Evolutionary conservation across 805 yeast species (phyloP), one percentile per base, ranked within the genome.

Genomic region (Ogataea neopini): DNA sequence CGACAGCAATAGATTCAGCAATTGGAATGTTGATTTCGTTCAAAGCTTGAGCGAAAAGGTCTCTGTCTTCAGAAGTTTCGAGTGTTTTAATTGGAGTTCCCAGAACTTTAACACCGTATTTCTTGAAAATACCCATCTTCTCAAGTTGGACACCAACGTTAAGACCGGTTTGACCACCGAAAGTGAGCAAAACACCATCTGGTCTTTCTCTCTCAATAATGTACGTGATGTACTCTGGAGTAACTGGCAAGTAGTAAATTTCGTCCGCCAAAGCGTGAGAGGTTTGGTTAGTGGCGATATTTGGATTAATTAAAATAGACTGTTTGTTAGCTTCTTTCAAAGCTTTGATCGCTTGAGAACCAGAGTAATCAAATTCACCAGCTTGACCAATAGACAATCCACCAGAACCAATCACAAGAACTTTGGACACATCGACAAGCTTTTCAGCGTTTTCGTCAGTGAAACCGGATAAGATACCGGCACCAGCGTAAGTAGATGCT

Each of bases 111-210:
- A 94, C 90, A 56, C 87, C 87, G 67, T 87, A 89, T 59, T 96
- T 79, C 56, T 86, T 89, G 62, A 95, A 85, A 49, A 89, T 88
- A 55, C 97, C 98, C 90, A 88, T 86, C 72, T 90, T 87, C 52
- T 94, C 96, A 54, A 94, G 79, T 62, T 89, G 86, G 44, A 94
- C 95, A 72, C 98, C 98, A 51, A 92, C 97, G 66, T 91, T 94
- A 61, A 94, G 78, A 55, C 86, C 99, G 28, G 99, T 94, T 75
- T 94, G 99, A 57, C 99, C 99, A 63, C 99, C 99, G 68, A 94
- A 94, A 3, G 99, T 92, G 64, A 92, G 79, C 64, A 92, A 76
- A 47, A 94, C 91, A 40, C 97, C 98, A 70, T 94, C 98, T 34
- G 99, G 99, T 59, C 82, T 81, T 74, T 94, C 99, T 56, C 96